Percentiles rank a stretch among this genome's conserved stretches.
Evolutionary conservation across 208 protist genomes (phyloP).

Genomic region (Balamuthia mandrillaris): DNA sequence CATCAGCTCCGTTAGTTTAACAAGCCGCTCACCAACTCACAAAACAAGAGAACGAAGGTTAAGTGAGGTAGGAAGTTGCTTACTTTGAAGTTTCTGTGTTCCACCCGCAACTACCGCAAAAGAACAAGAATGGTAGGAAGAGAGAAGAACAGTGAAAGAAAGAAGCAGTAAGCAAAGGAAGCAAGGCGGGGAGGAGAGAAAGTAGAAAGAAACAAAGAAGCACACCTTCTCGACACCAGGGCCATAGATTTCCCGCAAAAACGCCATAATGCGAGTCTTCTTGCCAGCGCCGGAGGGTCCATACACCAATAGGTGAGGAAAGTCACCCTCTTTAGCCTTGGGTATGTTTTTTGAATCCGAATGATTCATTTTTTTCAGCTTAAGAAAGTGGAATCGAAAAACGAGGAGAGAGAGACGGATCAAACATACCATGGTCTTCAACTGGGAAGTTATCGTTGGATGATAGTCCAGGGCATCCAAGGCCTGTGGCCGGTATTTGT

Average conservation of each 20-base stretch:
- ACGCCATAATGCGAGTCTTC: constrained; percentile 91
- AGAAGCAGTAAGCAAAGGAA: background rate
- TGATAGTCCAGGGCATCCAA: constrained; percentile 92
- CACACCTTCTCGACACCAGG: constrained; percentile 77
- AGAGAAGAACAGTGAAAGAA: background rate
- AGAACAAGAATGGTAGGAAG: background rate
- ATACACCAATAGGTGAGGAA: constrained; percentile 96
- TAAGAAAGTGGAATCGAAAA: no score
- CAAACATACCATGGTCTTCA: constrained; percentile 80
- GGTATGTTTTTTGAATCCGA: background rate
- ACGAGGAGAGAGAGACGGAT: background rate
- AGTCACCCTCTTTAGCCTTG: constrained; percentile 66
- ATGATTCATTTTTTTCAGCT: background rate
- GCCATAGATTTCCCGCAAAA: constrained; percentile 90
- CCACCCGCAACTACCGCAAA: constrained; percentile 54
- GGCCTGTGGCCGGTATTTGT: constrained; percentile 96
- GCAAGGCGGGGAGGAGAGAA: background rate
- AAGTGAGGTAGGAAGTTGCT: background rate
- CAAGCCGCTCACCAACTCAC: background rate
- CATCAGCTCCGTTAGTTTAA: background rate
- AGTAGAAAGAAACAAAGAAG: background rate
- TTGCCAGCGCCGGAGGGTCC: constrained; percentile 92
- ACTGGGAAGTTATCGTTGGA: constrained; percentile 78
- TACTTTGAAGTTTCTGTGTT: constrained; percentile 61
- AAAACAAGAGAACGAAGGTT: background rate